These are phyloP conservation scores for Hypoxylon sp. DNA, from an alignment of 2,329 filamentous ascomycete species.

Conservation along the genomic window DNA sequence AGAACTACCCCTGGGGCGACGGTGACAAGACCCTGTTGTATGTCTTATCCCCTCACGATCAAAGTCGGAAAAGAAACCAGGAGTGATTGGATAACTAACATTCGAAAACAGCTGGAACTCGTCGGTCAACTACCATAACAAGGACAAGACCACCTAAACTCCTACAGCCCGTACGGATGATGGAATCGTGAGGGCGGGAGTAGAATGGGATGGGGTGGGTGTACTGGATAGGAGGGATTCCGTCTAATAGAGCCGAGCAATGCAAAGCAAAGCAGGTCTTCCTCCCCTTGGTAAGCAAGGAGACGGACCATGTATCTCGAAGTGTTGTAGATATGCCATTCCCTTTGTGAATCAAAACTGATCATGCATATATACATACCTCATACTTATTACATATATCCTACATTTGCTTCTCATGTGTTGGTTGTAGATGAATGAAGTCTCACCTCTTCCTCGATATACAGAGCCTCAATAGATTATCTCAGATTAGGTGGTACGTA, in stretches of 20 bases:
- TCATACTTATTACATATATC: slow-evolving; percentile 3
- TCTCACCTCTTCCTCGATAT: no score
- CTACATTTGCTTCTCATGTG: no score
- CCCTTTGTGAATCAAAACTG: slow-evolving; percentile 23
- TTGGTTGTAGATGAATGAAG: no score
- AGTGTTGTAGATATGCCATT: slow-evolving; percentile 30
- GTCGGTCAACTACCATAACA: slow-evolving; percentile 96
- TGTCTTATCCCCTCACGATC: slow-evolving; percentile 47
- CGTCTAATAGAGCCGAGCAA: slow-evolving; percentile 10
- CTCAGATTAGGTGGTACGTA: no score
- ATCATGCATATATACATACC: slow-evolving; percentile 6
- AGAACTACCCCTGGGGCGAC: slow-evolving; percentile 95
- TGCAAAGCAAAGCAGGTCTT: slow-evolving; percentile 10
- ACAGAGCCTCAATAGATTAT: no score
- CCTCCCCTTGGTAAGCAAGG: slow-evolving; percentile 17
- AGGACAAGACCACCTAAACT: slow-evolving; percentile 71
- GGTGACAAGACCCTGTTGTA: slow-evolving; percentile 89
- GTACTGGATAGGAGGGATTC: background rate
- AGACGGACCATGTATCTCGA: slow-evolving; percentile 10
- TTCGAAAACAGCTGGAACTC: slow-evolving; percentile 80
- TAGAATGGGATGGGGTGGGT: background rate
- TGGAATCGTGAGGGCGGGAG: background rate
- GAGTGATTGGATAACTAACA: slow-evolving; percentile 38
- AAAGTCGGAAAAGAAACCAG: no score
- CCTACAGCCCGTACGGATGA: background rate